Conservation (phyloP, 2,329 filamentous ascomycete genomes). For the Ophiognomonia clavigignenti-juglandacearum region DNA sequence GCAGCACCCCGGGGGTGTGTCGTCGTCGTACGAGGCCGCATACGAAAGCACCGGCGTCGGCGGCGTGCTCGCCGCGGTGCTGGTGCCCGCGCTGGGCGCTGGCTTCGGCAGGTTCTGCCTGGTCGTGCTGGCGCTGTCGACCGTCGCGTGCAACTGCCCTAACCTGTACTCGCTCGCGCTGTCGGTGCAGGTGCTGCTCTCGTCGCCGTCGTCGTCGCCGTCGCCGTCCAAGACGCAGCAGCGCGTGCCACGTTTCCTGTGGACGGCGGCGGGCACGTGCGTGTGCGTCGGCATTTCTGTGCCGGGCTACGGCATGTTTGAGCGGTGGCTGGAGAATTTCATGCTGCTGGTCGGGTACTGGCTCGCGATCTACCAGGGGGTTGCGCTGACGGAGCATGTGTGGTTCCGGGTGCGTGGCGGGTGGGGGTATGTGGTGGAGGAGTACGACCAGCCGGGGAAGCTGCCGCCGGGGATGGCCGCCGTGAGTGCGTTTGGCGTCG, state of each 20-base stretch:
- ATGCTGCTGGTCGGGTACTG: constrained; percentile 68
- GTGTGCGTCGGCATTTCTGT: constrained; percentile 67
- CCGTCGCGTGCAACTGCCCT: constrained; percentile 66
- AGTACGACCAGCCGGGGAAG: constrained; percentile 51
- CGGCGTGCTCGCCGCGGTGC: constrained; percentile 61
- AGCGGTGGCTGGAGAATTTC: constrained; percentile 62
- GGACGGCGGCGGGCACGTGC: constrained; percentile 57
- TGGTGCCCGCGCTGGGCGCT: constrained; percentile 54
- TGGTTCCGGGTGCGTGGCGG: constrained; percentile 58
- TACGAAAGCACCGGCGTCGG: constrained; percentile 45
- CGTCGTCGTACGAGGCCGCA: constrained; percentile 50
- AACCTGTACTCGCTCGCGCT: constrained; percentile 69
- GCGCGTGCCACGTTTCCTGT: constrained; percentile 60
- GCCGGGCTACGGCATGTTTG: constrained; percentile 63
- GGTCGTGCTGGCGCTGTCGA: constrained; percentile 60
- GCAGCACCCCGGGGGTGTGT: too few species aligned
- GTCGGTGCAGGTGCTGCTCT: constrained; percentile 62
- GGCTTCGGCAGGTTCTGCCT: constrained; percentile 70
- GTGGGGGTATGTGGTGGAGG: constrained; percentile 50
- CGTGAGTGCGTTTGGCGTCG: constrained; percentile 56
- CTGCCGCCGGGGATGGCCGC: constrained; percentile 63
- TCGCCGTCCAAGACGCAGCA: constrained; percentile 50
- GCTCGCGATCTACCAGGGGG: constrained; percentile 68
- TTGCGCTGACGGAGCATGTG: constrained; percentile 63
- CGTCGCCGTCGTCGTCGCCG: too few species aligned